phyloP scores from a whole-genome alignment of 2,329 filamentous ascomycete species.

The Colletotrichum sp. region DNA sequence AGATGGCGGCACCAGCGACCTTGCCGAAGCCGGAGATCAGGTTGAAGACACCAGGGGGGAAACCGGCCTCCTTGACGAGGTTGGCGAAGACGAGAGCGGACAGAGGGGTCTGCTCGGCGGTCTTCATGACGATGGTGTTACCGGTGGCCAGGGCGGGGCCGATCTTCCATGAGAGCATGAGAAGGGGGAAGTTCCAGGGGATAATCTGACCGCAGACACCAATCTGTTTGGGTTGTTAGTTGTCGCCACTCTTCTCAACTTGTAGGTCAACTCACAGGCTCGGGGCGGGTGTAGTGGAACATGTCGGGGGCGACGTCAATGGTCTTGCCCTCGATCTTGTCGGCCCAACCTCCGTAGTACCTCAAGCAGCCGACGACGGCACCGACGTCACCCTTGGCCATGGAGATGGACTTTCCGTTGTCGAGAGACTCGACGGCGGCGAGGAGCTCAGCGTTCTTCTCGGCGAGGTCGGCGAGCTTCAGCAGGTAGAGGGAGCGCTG shows the following conservation, averaged over 20 bases:
- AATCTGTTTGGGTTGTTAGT: constrained; percentile 43
- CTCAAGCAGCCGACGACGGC: constrained; percentile 74
- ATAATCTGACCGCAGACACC: constrained; percentile 89
- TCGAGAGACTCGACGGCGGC: constrained; percentile 86
- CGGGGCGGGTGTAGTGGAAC: constrained; percentile 83
- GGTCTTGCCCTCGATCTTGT: constrained; percentile 90
- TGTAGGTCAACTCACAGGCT: constrained; percentile 61
- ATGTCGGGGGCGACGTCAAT: constrained; percentile 79
- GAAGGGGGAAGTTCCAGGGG: constrained; percentile 86
- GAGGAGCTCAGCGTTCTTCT: constrained; percentile 78
- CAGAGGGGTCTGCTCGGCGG: constrained; percentile 78
- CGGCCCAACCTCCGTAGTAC: constrained; percentile 78
- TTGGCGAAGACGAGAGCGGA: constrained; percentile 69
- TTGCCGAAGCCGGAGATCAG: constrained; percentile 80
- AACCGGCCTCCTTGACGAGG: constrained; percentile 77
- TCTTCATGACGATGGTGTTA: constrained; percentile 77
- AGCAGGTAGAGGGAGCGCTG: constrained; percentile 72
- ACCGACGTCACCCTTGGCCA: constrained; percentile 78
- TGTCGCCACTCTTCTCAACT: rapidly evolving
- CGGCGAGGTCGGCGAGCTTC: constrained; percentile 81
- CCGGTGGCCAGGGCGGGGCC: constrained; percentile 75
- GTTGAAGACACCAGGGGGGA: constrained; percentile 80
- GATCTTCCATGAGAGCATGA: constrained; percentile 86
- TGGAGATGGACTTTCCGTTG: constrained; percentile 81
- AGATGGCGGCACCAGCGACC: constrained; percentile 77